These are phyloP conservation scores for Penicillium sp. DNA, from an alignment of 2,329 filamentous ascomycete species.

Conservation along the genomic window DNA sequence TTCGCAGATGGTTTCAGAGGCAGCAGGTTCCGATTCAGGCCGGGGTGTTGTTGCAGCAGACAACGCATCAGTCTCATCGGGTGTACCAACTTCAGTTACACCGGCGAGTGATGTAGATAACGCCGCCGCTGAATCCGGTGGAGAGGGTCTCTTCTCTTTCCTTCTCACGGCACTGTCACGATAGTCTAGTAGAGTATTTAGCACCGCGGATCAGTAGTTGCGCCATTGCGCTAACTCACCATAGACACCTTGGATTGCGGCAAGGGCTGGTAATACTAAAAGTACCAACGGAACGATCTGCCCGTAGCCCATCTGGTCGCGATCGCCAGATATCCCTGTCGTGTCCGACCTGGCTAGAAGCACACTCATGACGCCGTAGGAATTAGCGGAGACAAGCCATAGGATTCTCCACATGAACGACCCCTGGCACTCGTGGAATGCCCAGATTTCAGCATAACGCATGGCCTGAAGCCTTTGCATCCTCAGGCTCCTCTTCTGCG, in stretches of 20 bases:
- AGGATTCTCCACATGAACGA: neutral
- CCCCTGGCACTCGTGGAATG: neutral
- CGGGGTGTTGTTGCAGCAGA: no score
- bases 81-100: no score
- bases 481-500: neutral
- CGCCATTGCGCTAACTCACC: neutral
- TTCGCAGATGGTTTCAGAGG: no score
- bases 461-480: neutral
- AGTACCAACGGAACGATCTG: neutral
- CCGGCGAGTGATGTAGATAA: no score
- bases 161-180: no score
- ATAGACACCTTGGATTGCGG: neutral
- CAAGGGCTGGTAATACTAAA: neutral
- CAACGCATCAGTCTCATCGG: no score
- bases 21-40: no score
- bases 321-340: neutral
- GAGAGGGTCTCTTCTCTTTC: no score
- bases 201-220: no score
- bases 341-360: neutral
- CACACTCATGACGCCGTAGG: neutral
- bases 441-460: neutral
- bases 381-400: neutral
- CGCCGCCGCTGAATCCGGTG: no score
- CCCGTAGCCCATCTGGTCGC: neutral
- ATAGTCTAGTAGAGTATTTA: no score